Evolutionary conservation across 345 rosid genomes (phyloP).

Genomic region (Murraya paniculata): DNA sequence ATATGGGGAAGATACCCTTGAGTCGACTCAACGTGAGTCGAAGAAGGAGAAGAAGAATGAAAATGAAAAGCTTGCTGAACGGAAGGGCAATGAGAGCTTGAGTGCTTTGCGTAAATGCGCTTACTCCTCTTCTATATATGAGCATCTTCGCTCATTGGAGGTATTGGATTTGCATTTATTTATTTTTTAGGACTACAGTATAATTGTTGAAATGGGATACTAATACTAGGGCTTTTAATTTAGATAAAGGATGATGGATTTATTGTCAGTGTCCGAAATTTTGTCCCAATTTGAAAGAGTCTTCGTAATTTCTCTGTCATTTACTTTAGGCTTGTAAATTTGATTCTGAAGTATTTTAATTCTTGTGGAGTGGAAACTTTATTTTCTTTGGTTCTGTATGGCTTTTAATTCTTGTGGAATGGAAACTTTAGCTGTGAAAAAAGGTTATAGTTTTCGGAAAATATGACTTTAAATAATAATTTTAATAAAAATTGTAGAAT

Average conservation of each 20-base stretch:
- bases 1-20: neutral
- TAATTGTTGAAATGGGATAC: neutral
- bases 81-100: conserved; percentile 6
- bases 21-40: neutral
- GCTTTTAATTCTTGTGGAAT: neutral
- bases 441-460: too few relatives aligned
- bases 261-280: neutral
- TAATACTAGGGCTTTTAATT: neutral
- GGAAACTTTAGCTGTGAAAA: neutral
- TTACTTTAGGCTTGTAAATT: neutral
- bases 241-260: neutral
- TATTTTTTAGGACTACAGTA: neutral
- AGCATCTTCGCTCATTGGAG: conserved; percentile 32
- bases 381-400: neutral
- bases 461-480: too few relatives aligned
- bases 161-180: conserved; percentile 11
- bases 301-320: neutral
- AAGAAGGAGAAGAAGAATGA: neutral
- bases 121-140: conserved; percentile 20
- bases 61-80: neutral
- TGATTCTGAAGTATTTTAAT: neutral
- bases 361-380: too few relatives aligned
- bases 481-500: too few relatives aligned
- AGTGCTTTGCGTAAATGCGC: conserved; percentile 8
- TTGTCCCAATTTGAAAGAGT: neutral